Conservation (phyloP, 768 basidiomycete species). For the Amylocystis lapponica region DNA sequence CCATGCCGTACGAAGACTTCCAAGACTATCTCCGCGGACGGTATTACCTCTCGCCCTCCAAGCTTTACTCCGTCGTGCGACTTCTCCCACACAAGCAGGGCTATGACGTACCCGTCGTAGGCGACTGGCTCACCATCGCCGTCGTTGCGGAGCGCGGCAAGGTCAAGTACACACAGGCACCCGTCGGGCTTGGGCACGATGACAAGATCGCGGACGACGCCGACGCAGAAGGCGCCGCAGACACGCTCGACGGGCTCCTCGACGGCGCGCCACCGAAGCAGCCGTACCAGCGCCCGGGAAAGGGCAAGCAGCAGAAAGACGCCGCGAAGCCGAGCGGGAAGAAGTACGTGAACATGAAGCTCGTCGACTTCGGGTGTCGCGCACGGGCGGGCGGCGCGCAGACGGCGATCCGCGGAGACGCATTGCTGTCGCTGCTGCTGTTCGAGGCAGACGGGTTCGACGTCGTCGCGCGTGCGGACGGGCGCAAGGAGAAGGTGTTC, state of each 20-base stretch:
- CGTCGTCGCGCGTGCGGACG: conserved; percentile 44
- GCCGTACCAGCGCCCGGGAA: conserved; percentile 9
- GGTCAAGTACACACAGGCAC: conserved; percentile 65
- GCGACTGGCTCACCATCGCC: conserved; percentile 95
- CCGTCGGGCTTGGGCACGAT: conserved; percentile 42
- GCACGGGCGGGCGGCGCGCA: conserved; percentile 49
- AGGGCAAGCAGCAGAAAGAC: conserved; percentile 28
- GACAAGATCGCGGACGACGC: conserved; percentile 33
- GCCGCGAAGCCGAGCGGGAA: conserved; percentile 48
- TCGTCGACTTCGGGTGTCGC: conserved; percentile 73
- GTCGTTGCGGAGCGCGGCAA: conserved; percentile 90
- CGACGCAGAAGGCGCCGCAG: conserved; percentile 16
- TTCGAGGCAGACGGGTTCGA: conserved; percentile 84
- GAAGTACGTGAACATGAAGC: conserved; percentile 82
- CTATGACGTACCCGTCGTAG: conserved; percentile 87
- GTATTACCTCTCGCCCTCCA: conserved; percentile 85
- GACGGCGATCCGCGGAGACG: conserved; percentile 70
- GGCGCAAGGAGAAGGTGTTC: conserved; percentile 59
- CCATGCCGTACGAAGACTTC: conserved; percentile 67
- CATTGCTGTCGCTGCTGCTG: conserved; percentile 73
- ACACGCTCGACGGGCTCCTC: conserved; percentile 11
- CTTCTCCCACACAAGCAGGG: conserved; percentile 72
- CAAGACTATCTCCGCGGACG: conserved; percentile 78
- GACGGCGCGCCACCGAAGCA: background rate
- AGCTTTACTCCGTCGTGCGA: conserved; percentile 80